Conservation (phyloP, 495 filamentous ascomycete species). For the Parathielavia hyrcaniae region DNA sequence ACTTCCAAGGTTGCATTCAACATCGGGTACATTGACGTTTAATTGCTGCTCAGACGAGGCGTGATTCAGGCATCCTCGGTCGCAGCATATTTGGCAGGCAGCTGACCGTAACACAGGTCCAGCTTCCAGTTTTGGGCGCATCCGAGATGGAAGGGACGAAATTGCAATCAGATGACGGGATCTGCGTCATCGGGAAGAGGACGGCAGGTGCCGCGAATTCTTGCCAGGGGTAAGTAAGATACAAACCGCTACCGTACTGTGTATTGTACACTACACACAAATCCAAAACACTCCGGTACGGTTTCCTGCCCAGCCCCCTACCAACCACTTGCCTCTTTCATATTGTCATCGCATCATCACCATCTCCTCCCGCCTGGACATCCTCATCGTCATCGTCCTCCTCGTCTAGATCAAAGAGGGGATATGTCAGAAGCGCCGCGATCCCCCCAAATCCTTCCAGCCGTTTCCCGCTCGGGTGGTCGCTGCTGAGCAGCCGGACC, state of each 20-base stretch:
- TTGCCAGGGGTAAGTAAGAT: too few species aligned
- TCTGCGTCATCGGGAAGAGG: too few species aligned
- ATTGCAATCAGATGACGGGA: too few species aligned
- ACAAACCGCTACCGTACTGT: too few species aligned
- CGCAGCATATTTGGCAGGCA: neutral
- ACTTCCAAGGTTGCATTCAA: neutral
- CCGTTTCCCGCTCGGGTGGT: constrained; percentile 88
- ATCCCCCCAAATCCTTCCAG: constrained; percentile 81
- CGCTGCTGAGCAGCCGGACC: constrained; percentile 76
- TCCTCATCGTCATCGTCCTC: constrained; percentile 50
- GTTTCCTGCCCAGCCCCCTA: too few species aligned
- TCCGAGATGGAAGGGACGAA: too few species aligned
- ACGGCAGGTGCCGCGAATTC: too few species aligned
- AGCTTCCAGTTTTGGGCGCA: neutral
- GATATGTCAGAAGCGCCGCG: constrained; percentile 86
- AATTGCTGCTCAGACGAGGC: neutral
- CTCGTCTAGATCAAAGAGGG: constrained; percentile 67
- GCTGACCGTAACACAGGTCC: neutral
- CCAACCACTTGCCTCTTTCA: constrained; percentile 16
- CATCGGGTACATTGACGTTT: too few species aligned
- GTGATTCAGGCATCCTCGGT: neutral
- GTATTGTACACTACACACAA: too few species aligned
- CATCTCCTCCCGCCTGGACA: constrained; percentile 13
- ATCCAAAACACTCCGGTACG: too few species aligned
- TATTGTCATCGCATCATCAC: constrained; percentile 30